Conservation (phyloP, 2,329 filamentous ascomycete species). For the Ascochyta lentis region DNA sequence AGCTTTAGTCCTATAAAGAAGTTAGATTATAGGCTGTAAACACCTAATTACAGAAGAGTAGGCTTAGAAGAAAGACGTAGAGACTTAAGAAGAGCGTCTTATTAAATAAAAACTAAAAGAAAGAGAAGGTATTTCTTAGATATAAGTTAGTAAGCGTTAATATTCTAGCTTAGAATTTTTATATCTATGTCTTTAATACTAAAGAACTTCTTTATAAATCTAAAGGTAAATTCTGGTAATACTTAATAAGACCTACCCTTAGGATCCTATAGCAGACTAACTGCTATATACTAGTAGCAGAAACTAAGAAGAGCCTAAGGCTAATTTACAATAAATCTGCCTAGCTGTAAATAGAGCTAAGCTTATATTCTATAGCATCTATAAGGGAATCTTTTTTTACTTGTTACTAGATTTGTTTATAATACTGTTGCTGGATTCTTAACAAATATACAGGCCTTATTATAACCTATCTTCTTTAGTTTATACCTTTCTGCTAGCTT, state of each 20-base stretch:
- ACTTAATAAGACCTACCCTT: not conserved
- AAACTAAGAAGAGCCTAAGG: not conserved
- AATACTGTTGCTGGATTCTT: constrained; percentile 24
- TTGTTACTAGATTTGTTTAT: constrained; percentile 20
- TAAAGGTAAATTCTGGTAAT: not conserved
- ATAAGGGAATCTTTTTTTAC: not conserved
- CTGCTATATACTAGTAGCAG: not conserved
- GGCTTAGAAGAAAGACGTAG: not conserved
- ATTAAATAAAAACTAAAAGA: not conserved
- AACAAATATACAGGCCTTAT: constrained; percentile 25
- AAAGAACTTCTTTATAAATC: not conserved
- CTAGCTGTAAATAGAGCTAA: constrained; percentile 27
- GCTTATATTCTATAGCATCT: not conserved
- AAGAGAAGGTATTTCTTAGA: not conserved
- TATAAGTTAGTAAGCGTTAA: not conserved
- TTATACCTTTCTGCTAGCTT: constrained; percentile 24
- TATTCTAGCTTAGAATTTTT: not conserved
- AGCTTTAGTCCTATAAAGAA: not conserved
- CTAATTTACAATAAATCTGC: constrained; percentile 18
- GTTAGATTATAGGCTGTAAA: not conserved
- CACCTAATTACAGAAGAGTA: not conserved
- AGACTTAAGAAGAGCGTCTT: not conserved
- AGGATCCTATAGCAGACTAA: not conserved
- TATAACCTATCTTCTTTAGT: constrained; percentile 19
- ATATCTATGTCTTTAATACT: not conserved